phyloP scores from a whole-genome alignment of 352 stramenopile species.

The Phytophthora boehmeriae region DNA sequence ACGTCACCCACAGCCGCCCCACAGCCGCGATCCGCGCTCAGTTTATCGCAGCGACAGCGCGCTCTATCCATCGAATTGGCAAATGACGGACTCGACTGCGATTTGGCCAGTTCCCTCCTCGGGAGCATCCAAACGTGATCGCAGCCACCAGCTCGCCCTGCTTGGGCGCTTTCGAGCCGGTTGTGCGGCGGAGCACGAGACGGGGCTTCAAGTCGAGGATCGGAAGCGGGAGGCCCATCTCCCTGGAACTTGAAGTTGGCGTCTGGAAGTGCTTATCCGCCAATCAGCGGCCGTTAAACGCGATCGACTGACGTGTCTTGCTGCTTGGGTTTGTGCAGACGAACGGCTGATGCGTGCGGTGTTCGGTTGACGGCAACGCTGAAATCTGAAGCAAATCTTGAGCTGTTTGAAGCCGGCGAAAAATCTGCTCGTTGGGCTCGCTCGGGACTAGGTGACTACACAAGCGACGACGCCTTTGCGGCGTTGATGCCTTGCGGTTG shows the following conservation, averaged over 20 bases:
- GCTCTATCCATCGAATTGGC: slow-evolving; percentile 26
- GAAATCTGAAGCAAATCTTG: slow-evolving; percentile 31
- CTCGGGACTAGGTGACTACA: background rate
- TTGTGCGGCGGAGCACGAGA: background rate
- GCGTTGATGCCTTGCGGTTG: slow-evolving; percentile 2
- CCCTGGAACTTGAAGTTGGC: slow-evolving; percentile 7
- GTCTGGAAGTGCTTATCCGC: background rate
- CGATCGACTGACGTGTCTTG: slow-evolving; percentile 12
- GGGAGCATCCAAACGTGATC: background rate
- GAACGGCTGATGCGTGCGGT: slow-evolving; percentile 2
- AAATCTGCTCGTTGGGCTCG: too few relatives aligned
- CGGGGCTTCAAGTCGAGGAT: background rate
- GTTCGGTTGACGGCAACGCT: slow-evolving; percentile 2
- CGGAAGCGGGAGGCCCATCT: background rate
- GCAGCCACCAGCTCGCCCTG: background rate
- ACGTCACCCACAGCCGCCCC: background rate
- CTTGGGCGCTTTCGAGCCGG: background rate
- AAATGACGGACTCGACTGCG: slow-evolving; percentile 16
- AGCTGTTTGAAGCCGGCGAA: background rate
- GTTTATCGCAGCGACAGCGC: background rate
- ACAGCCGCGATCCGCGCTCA: background rate
- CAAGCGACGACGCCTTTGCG: background rate
- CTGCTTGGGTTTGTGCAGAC: slow-evolving; percentile 16
- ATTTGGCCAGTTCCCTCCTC: slow-evolving; percentile 21
- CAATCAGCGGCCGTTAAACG: slow-evolving; percentile 4